Evolutionary conservation across 257 asterid species (phyloP), one percentile per base, ranked within the genome.

Genomic region (Pogostemon cablin): DNA sequence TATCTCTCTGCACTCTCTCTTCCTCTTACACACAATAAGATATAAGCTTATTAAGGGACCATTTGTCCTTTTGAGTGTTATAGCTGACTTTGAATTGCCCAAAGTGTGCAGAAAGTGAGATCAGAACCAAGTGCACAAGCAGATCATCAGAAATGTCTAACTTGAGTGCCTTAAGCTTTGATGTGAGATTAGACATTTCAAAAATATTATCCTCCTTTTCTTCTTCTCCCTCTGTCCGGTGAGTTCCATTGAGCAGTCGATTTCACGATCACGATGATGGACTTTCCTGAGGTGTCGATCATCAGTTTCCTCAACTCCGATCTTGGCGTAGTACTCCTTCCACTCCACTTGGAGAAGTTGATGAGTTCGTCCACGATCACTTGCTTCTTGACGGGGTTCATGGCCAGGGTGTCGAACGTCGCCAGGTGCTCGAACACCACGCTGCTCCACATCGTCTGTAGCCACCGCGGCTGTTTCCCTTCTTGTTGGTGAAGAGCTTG

Each of bases 221-320:
- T 46, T 73, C 69, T 76, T 73, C 55, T 82, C 68, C 67, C 87
- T 82, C 81, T 82, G 87, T 43, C 87, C 89, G 0, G 89, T 85
- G 20, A 85, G 54, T 2, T 82, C 84, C 4, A 85, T 55, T 11
- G 90, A 85, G 78, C 90, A 82, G 52, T 85, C 87, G 5, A 85
- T 85, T 85, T 87, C 84, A 82, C 90, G 10, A 85, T 85, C 34
- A 85, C 87, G 1, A 82, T 62, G 12, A 85, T 72, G 0, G 90
- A 77, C 61, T 85, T 85, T 39, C 78, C 32, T 0, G 90, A 53
- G 3, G 84, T 85, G 76, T 85, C 84, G 7, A 82, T 85, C 65
- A 85, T 62, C 62, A 82, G 40, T 40, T 71, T 85, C 77, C 87
- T 67, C 72, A 82, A 32, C 73, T 80, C 90, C 0, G 5, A 88